Conservation (phyloP, 2,329 filamentous ascomycete genomes). For the Aspergillus pseudoglaucus region DNA sequence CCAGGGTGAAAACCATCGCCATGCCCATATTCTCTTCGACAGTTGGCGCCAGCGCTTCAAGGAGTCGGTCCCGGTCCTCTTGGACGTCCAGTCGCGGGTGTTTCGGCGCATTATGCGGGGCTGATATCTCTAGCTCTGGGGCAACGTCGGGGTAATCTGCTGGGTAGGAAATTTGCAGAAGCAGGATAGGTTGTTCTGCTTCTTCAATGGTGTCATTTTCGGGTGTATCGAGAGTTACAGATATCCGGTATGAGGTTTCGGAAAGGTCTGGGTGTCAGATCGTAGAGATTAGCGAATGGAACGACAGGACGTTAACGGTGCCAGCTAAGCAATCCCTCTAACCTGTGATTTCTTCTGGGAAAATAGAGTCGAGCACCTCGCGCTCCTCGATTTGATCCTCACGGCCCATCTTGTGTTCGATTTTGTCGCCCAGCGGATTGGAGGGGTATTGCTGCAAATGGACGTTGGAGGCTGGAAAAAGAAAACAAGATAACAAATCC, state of each 20-base stretch:
- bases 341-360: conserved; percentile 96
- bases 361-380: conserved; percentile 96
- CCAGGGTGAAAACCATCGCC: conserved; percentile 93
- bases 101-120: conserved; percentile 62
- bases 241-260: conserved; percentile 81
- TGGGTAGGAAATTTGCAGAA: conserved; percentile 85
- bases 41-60: conserved; percentile 63
- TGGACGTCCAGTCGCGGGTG: conserved; percentile 72
- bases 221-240: conserved; percentile 72
- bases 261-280: conserved; percentile 62
- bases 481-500: too few species aligned
- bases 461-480: neutral
- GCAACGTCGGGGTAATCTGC: conserved; percentile 82
- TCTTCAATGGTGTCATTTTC: conserved; percentile 55
- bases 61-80: conserved; percentile 68
- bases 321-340: conserved; percentile 8
- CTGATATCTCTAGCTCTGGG: conserved; percentile 71
- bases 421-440: conserved; percentile 20
- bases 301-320: neutral
- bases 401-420: conserved; percentile 38
- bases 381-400: conserved; percentile 95
- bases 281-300: conserved; percentile 10
- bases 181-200: conserved; percentile 59
- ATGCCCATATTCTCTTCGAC: conserved; percentile 93
- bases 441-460: conserved; percentile 20